Base-by-base conservation (phyloP, 306 rosid genomes). In the Lupinus albus region DNA sequence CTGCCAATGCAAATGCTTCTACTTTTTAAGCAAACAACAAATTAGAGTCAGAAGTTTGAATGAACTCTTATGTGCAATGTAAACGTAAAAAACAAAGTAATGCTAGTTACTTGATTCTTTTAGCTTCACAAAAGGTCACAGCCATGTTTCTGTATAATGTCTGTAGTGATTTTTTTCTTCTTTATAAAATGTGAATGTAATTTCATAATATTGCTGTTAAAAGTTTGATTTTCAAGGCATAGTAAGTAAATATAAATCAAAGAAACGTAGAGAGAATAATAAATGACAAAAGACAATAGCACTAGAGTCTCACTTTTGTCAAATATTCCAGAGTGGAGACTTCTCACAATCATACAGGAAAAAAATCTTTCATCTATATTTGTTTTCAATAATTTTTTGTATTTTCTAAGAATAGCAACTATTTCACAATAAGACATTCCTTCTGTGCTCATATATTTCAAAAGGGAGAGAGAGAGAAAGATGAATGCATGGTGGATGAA, bases 401-500 rank as follows among this genome's bases (percentile, higher is more conserved):
- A 1, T 36, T 36, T 7, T 36, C 3, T 36, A 7, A 36, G 9
- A 11, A 7, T 36, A 36, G 14, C 41, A 48, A 52, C 39, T 9
- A 7, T 61, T 56, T 17, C 74, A 33, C 9, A 41, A 30, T 33
- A 50, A 64, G 21, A 48, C 52, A 50, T 61, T 39, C 9, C 11
- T 17, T 75, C 5, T 41, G 35, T 51, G 35, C 17, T 48, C 45
- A 68, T 35, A 49, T 78, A 63, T 67, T 68, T 45, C 52, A 68
- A 25, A 25, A 25, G 30, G 30, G 30, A 25, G 79, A 30, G 67
- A 33, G 16, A 55, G 70, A 78, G 41, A 71, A 74, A 84, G 77
- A 85, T 86, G 92, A 77, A 78, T 59, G 71, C 79, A 11, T 32
- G 84, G 32, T 89, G 96, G 96, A 55, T 81, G 5, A 82, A 80